A percentile compares a stretch with the other conserved stretches of the same genome.
phyloP scores from a whole-genome alignment of 106 monocot species.

The Phalaenopsis aphrodite region DNA sequence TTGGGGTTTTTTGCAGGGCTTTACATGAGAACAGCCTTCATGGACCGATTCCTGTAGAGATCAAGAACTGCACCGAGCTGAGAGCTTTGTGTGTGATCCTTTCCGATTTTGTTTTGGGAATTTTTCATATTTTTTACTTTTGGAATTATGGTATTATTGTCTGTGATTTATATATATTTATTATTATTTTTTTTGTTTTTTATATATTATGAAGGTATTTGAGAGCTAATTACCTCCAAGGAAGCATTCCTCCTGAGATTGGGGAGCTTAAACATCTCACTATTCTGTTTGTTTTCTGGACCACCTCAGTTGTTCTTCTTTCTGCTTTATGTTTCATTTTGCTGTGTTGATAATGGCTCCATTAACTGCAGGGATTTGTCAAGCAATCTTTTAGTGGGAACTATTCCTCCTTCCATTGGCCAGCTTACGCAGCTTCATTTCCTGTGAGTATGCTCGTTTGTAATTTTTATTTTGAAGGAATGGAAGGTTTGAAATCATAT shows the following conservation, averaged over 20 bases:
- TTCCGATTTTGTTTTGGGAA: neutral
- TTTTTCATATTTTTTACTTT: neutral
- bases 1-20: conserved; percentile 35
- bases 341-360: neutral
- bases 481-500: neutral
- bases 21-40: conserved; percentile 87
- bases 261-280: conserved; percentile 62
- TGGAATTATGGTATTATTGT: neutral
- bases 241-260: conserved; percentile 72
- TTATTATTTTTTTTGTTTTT: neutral
- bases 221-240: conserved; percentile 84
- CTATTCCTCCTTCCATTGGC: conserved; percentile 73
- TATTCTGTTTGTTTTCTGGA: conserved; percentile 49
- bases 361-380: conserved; percentile 76
- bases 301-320: neutral
- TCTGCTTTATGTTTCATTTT: neutral
- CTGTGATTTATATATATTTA: neutral
- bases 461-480: neutral
- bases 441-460: conserved; percentile 45
- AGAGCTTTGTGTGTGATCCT: conserved; percentile 56
- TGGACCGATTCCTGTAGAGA: conserved; percentile 71
- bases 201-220: conserved; percentile 52
- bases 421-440: conserved; percentile 53
- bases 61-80: conserved; percentile 72
- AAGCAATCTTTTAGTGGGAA: conserved; percentile 77